Evolutionary conservation across 2,329 filamentous ascomycete genomes (phyloP), one percentile per base, ranked within the genome.

Genomic region (Neonectria sp.): DNA sequence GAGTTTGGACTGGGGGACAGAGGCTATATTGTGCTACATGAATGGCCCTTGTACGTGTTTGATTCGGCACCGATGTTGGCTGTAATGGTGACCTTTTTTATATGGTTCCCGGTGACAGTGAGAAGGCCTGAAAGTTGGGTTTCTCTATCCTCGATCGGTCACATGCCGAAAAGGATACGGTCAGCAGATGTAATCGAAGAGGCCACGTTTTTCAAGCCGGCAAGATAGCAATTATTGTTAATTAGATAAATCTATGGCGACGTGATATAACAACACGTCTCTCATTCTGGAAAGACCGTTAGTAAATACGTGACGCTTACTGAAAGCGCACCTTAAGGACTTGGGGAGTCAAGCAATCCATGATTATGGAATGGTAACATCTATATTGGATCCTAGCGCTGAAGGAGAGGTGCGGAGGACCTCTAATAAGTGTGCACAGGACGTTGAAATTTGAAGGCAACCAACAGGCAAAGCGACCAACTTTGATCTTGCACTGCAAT

Each of bases 161-260:
- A 21, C 3, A 12, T 12, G n/a, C 51, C 33, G 4, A 53, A 12
- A 35, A 53, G 51, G 15, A 53, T 53, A 24, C 31, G 29, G 11
- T 33, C 51, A 12, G 51, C 51, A 3, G 51, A 53, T 13, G 51
- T 53, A n/a, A 15, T 35, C 21, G 51, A 53, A 8, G 51, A 53
- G 31, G 51, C 51, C 3, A 45, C n/a, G 7, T 45, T 45, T 43
- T 21, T 45, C 9, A 45, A 45, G 37, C 15, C 37, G 17, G n/a
- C 8, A 24, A 45, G 4, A 45, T 45, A 24, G 37, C 6, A 40
- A 40, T 40, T 40, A 17, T 40, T 35, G 3, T 8, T 13, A 5
- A n/a, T 3, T 7, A 40, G 37, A n/a, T 7, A n/a, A n/a, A 17
- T 17, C 6, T n/a, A 3, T 6, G 15, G 15, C 37, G 6, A 9